A percentile compares a stretch with the other conserved stretches of the same genome.
phyloP scores from a whole-genome alignment of 148 eudicot genomes.

The Agrostemma githago region DNA sequence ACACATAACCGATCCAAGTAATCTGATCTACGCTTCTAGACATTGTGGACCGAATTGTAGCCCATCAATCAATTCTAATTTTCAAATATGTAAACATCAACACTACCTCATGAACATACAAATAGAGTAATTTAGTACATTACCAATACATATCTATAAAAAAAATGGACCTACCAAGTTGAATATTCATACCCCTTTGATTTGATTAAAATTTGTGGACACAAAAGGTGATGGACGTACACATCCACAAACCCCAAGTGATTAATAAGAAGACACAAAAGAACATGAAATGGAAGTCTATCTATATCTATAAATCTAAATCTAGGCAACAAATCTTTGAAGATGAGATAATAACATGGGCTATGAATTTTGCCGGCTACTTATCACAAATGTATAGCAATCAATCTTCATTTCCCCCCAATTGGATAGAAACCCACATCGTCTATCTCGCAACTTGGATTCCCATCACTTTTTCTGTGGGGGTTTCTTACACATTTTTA shows the following conservation, averaged over 20 bases:
- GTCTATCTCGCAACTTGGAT: slow-evolving; percentile 10
- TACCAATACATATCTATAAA: neutral
- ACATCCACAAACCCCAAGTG: slow-evolving; percentile 18
- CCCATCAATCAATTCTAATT: too few species aligned
- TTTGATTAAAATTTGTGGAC: slow-evolving; percentile 25
- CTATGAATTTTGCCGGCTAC: slow-evolving; percentile 22
- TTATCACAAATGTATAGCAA: slow-evolving; percentile 23
- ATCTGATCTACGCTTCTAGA: too few species aligned
- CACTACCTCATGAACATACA: neutral
- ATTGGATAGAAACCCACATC: slow-evolving; percentile 24
- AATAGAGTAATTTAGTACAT: neutral
- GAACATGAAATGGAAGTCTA: slow-evolving; percentile 9
- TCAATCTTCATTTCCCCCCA: neutral
- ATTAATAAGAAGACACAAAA: slow-evolving; percentile 1
- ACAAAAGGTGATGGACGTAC: slow-evolving; percentile 10
- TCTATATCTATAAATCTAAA: slow-evolving; percentile 26
- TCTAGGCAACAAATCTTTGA: slow-evolving; percentile 18
- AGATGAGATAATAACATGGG: slow-evolving; percentile 33
- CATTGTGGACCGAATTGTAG: too few species aligned
- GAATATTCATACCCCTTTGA: slow-evolving; percentile 3
- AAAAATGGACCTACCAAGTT: slow-evolving; percentile 9
- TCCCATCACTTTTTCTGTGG: slow-evolving; percentile 8
- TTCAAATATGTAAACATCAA: too few species aligned
- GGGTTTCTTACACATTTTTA: neutral
- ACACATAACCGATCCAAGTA: too few species aligned